Base-by-base conservation (phyloP, 2,329 filamentous ascomycete species). In the Epichloe glyceriae region DNA sequence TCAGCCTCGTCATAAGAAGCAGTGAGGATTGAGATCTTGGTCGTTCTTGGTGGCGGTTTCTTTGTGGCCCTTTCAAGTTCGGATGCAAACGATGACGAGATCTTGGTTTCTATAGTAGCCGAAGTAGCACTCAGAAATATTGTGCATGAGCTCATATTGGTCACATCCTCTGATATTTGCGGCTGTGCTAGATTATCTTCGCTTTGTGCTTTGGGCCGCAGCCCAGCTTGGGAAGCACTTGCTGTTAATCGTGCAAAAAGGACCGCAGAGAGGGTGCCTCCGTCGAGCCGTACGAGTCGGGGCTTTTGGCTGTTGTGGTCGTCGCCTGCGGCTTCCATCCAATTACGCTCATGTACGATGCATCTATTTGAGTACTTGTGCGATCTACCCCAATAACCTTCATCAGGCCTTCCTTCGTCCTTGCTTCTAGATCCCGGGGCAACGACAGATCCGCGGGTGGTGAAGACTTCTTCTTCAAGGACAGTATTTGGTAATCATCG, bases 11-110 rank as follows among this genome's bases (percentile, higher is more conserved):
- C 88, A 62, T 91, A 95, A 0, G 91, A 94, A 17, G 91, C 89
- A 0, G 90, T 96, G 46, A 98, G 69, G 35, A 97, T 86, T 6
- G 91, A 85, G 26, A 98, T 78, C 48, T 82, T 87, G 0, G 93
- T 94, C 11, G 78, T 78, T 63, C 88, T 95, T 0, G 93, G 93
- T 0, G 94, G 93, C 3, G 90, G 88, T 62, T 98, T 98, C 69
- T 97, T 96, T 1, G 94, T 98, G 15, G 94, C 93, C 54, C 94
- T 81, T 69, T 97, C 89, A 11, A 98, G 78, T 64, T 98, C 94
- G 1, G 83, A 76, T 3, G 88, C 82, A 59, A 97, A 88, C 39
- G 75, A 79, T 33, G 78, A 70, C 19, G 79, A 73, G 1, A 96
- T 82, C 45, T 79, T 86, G 0, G 90, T 95, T 58, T 81, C 78